These are phyloP conservation scores for Sclerotinia spermophila DNA, from an alignment of 2,329 filamentous ascomycete genomes.

Conservation along the genomic window DNA sequence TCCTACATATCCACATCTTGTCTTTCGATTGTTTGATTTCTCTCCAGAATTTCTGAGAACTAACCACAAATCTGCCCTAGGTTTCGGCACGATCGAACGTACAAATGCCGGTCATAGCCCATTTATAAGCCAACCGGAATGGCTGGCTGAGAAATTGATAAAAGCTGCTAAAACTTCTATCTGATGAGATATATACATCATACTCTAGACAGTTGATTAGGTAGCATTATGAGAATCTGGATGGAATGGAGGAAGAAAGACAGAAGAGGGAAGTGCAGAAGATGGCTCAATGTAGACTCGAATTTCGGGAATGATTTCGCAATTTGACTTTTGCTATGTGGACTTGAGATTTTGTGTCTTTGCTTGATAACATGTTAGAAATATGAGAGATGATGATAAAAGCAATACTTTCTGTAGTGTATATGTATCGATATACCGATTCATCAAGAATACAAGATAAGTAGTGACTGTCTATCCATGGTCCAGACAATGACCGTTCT, in stretches of 20 bases:
- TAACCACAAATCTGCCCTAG: neutral
- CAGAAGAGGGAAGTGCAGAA: too few relatives aligned
- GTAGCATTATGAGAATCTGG: neutral
- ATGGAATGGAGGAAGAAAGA: neutral
- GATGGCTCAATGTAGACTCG: too few relatives aligned
- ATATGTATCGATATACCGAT: neutral
- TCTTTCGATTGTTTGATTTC: neutral
- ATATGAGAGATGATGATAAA: neutral
- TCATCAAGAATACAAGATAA: neutral
- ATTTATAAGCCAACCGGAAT: constrained; percentile 28
- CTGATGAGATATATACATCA: neutral
- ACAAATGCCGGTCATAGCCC: constrained; percentile 27
- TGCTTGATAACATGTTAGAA: neutral
- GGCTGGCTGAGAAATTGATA: constrained; percentile 12
- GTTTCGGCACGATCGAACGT: constrained; percentile 23
- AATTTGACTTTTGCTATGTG: neutral
- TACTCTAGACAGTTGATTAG: neutral
- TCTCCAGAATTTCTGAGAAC: neutral
- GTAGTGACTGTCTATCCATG: neutral
- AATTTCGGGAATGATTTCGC: neutral
- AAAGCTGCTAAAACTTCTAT: constrained; percentile 1
- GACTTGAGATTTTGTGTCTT: neutral
- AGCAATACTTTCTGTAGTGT: neutral
- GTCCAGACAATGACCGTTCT: neutral
- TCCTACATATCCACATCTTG: neutral